Conservation (phyloP, 305 asterid genomes). For the Euphrasia arctica region DNA sequence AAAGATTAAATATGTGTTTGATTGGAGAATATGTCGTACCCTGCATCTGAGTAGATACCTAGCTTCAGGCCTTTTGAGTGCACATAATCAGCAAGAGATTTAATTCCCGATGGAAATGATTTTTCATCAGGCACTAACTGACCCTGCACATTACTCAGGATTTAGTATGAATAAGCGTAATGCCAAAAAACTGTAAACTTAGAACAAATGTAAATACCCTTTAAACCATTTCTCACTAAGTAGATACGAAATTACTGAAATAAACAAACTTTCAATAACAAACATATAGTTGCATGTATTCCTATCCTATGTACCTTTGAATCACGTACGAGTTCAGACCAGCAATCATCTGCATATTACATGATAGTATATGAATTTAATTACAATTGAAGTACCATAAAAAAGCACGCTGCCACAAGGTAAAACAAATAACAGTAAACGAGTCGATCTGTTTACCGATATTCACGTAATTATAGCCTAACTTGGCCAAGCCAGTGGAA, state of each 20-base stretch:
- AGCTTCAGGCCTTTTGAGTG: conserved; percentile 89
- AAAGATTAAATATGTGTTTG: not conserved
- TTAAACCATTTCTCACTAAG: not conserved
- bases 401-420: not conserved
- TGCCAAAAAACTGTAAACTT: too few species aligned
- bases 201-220: not conserved
- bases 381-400: conserved; percentile 13
- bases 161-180: not conserved
- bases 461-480: conserved; percentile 76
- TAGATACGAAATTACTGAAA: not conserved
- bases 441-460: conserved; percentile 51
- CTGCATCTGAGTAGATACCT: conserved; percentile 97
- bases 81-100: conserved; percentile 82
- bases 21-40: conserved; percentile 37
- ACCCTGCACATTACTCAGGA: conserved; percentile 44
- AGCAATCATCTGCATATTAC: conserved; percentile 84
- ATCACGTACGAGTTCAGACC: conserved; percentile 63
- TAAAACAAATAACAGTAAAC: not conserved
- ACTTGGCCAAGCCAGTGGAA: conserved; percentile 81
- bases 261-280: not conserved
- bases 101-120: conserved; percentile 83
- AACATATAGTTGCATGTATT: conserved; percentile 8
- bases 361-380: not conserved
- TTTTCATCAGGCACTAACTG: conserved; percentile 61
- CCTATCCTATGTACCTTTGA: conserved; percentile 39